Conservation (phyloP, 345 rosid species). For the Salix udensis region DNA sequence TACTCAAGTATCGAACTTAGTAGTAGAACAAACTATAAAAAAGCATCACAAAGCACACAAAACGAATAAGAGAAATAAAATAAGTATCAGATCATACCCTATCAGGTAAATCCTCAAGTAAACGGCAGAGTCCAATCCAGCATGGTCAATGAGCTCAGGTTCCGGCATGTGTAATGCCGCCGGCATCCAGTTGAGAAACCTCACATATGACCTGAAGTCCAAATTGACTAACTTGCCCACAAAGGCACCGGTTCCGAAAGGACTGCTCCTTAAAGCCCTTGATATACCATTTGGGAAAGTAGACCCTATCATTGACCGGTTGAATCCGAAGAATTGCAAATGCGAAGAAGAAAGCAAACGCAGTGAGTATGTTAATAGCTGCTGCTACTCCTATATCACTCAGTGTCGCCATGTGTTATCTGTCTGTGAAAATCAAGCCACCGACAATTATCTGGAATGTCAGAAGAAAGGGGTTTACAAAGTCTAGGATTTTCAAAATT, state of each 20-base stretch:
- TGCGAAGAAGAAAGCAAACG: slow-evolving; percentile 66
- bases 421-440: neutral
- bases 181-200: slow-evolving; percentile 89
- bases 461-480: neutral
- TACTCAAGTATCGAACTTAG: neutral
- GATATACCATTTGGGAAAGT: slow-evolving; percentile 91
- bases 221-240: slow-evolving; percentile 69
- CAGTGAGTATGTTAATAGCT: slow-evolving; percentile 69
- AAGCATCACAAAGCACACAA: neutral
- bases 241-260: slow-evolving; percentile 46
- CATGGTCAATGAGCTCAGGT: slow-evolving; percentile 82
- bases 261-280: slow-evolving; percentile 77
- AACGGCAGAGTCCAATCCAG: slow-evolving; percentile 85
- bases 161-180: slow-evolving; percentile 90
- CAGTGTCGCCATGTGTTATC: slow-evolving; percentile 59
- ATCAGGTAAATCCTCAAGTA: slow-evolving; percentile 76
- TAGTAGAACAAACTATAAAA: neutral
- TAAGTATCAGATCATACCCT: slow-evolving; percentile 50
- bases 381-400: slow-evolving; percentile 81
- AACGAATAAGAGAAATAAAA: neutral
- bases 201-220: slow-evolving; percentile 64
- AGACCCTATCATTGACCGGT: slow-evolving; percentile 86
- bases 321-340: slow-evolving; percentile 83
- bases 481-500: neutral
- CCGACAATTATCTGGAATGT: neutral